These are phyloP conservation scores for Kwoniella bestiolae DNA, from an alignment of 768 basidiomycete species.

Conservation along the genomic window DNA sequence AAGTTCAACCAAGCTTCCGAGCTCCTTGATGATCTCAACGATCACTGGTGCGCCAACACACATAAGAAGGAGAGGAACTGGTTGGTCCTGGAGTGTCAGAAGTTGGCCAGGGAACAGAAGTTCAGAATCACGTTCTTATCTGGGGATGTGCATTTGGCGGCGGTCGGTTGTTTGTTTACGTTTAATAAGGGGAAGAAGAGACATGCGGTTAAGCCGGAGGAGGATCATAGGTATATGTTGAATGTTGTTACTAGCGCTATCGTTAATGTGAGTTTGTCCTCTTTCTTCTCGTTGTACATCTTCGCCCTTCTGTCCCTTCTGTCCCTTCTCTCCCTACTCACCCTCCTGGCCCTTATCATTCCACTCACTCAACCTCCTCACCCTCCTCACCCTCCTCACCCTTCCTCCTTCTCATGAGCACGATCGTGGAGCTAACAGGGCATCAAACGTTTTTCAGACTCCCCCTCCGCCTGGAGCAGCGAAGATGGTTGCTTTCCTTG, in stretches of 20 bases:
- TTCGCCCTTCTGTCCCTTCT: no score
- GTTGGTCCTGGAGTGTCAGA: slow-evolving; percentile 79
- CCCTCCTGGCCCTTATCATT: no score
- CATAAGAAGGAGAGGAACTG: slow-evolving; percentile 84
- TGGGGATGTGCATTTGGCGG: slow-evolving; percentile 92
- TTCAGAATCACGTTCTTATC: slow-evolving; percentile 82
- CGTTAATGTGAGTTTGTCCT: slow-evolving; percentile 60
- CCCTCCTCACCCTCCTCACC: no score
- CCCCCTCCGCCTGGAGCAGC: slow-evolving; percentile 73
- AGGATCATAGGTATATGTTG: slow-evolving; percentile 86
- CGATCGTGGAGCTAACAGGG: slow-evolving; percentile 1
- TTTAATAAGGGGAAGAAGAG: slow-evolving; percentile 33
- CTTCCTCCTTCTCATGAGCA: no score
- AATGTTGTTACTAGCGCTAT: slow-evolving; percentile 75
- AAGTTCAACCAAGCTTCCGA: slow-evolving; percentile 66
- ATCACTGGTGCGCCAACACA: slow-evolving; percentile 83
- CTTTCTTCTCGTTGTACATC: no score
- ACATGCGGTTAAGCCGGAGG: slow-evolving; percentile 61
- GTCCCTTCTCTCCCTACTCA: no score
- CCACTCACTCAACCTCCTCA: no score
- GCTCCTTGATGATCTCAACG: slow-evolving; percentile 88
- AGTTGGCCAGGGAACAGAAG: slow-evolving; percentile 67
- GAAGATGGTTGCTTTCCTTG: slow-evolving; percentile 76
- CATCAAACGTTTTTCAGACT: slow-evolving; percentile 58
- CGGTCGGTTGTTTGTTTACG: slow-evolving; percentile 63